Evolutionary conservation across 2,329 filamentous ascomycete species (phyloP).

Genomic region (Microdochium bolleyi): DNA sequence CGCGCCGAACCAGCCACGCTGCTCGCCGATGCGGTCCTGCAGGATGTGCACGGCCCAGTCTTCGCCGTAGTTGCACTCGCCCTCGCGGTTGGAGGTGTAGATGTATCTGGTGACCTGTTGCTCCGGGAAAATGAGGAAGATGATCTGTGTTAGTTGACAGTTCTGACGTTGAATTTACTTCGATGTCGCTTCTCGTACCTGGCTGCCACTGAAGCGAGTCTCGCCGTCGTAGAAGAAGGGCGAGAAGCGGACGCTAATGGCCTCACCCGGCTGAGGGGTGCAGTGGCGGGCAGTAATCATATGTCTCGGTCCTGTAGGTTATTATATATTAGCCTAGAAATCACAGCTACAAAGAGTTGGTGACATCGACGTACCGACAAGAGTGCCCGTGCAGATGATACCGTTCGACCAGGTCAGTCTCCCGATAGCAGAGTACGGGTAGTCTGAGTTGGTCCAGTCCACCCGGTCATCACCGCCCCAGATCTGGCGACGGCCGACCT

Average conservation of each 20-base stretch:
- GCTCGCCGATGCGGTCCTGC: constrained; percentile 13
- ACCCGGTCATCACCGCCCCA: constrained; percentile 1
- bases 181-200: not conserved
- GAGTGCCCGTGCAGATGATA: constrained; percentile 1
- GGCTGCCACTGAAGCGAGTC: not conserved
- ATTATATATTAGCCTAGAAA: not conserved
- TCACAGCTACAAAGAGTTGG: not conserved
- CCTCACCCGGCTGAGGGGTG: constrained; percentile 7
- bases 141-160: not conserved
- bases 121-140: constrained; percentile 5
- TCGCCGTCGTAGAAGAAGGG: constrained; percentile 15
- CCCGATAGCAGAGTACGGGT: constrained; percentile 2
- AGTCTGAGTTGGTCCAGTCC: constrained; percentile 1
- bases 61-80: constrained; percentile 8
- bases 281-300: constrained; percentile 18
- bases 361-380: not conserved
- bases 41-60: constrained; percentile 19
- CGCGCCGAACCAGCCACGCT: constrained; percentile 15
- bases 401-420: constrained; percentile 2
- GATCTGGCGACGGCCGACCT: not conserved
- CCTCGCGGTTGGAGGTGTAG: constrained; percentile 1
- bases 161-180: not conserved
- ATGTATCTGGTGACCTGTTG: constrained; percentile 1
- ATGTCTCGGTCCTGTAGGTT: constrained; percentile 14
- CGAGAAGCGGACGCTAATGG: constrained; percentile 12